Conservation (phyloP, 2,329 filamentous ascomycete genomes). For the Sclerotinia trifoliorum region DNA sequence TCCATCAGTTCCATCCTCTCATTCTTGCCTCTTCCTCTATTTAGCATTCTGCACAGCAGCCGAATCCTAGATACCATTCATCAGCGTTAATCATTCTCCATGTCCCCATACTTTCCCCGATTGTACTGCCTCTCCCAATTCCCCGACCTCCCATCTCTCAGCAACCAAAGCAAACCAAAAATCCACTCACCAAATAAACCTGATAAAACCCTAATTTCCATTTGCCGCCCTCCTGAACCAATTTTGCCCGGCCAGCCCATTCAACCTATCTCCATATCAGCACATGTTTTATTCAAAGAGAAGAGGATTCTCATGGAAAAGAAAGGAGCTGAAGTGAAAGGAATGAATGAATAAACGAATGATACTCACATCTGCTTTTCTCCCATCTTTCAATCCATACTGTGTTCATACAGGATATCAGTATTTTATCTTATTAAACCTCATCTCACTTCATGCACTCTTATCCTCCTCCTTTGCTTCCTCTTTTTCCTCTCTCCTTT, state of each 20-base stretch:
- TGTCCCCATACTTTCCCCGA: too few species aligned
- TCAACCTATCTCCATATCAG: conserved; percentile 31
- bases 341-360: not conserved
- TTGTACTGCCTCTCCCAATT: too few species aligned
- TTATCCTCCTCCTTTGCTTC: too few species aligned
- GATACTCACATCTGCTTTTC: conserved; percentile 30
- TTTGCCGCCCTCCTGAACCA: conserved; percentile 32
- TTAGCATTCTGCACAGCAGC: conserved; percentile 21
- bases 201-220: conserved; percentile 39
- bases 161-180: not conserved
- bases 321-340: not conserved
- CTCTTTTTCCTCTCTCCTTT: not conserved
- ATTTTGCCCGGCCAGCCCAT: conserved; percentile 34
- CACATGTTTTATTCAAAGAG: not conserved
- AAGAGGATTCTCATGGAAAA: too few species aligned
- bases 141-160: too few species aligned
- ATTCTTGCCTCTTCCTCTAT: not conserved
- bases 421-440: not conserved
- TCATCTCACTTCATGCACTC: not conserved
- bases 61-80: conserved; percentile 14
- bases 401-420: not conserved
- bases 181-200: conserved; percentile 30
- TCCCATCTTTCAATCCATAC: conserved; percentile 52
- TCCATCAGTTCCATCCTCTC: too few species aligned
- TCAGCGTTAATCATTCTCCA: not conserved